Percentiles rank a stretch among this genome's conserved stretches.
Evolutionary conservation across 208 protist genomes (phyloP).

Genomic region (Trypanosoma scelopori): DNA sequence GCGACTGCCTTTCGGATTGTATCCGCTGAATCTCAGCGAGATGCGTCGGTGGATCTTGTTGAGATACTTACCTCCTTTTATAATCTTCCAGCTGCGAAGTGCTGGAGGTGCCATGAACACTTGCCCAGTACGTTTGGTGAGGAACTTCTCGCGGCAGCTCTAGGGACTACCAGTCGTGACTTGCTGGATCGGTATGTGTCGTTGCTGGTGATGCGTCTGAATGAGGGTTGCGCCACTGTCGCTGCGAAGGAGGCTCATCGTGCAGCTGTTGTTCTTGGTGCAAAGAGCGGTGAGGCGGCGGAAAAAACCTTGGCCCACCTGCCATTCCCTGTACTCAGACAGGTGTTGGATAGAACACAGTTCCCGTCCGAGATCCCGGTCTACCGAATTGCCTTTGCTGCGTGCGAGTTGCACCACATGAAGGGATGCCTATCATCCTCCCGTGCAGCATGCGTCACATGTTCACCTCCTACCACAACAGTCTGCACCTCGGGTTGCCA

Average conservation of each 20-base stretch:
- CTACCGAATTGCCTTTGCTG: slow-evolving; percentile 21
- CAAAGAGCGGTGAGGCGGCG: neutral
- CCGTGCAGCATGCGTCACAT: neutral
- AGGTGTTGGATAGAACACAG: slow-evolving; percentile 19
- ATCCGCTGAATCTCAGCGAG: neutral
- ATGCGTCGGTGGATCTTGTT: slow-evolving; percentile 19
- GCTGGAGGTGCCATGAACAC: slow-evolving; percentile 11
- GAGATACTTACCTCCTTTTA: slow-evolving; percentile 31
- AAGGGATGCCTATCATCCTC: neutral
- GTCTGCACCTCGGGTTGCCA: slow-evolving; percentile 5
- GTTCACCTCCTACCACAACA: neutral
- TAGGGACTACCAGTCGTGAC: slow-evolving; percentile 21
- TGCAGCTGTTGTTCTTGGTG: neutral
- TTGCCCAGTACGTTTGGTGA: slow-evolving; percentile 22
- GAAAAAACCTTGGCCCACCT: slow-evolving; percentile 6
- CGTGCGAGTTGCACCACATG: slow-evolving; percentile 16
- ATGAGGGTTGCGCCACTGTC: slow-evolving; percentile 1
- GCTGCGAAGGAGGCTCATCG: neutral
- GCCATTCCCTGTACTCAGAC: slow-evolving; percentile 14
- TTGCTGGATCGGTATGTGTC: slow-evolving; percentile 21
- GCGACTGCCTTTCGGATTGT: neutral
- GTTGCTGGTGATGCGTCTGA: slow-evolving; percentile 21
- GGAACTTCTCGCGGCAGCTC: slow-evolving; percentile 23
- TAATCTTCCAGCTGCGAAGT: slow-evolving; percentile 12
- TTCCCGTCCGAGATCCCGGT: slow-evolving; percentile 27